Conservation (phyloP, 106 monocot species). For the Apostasia ramifera region DNA sequence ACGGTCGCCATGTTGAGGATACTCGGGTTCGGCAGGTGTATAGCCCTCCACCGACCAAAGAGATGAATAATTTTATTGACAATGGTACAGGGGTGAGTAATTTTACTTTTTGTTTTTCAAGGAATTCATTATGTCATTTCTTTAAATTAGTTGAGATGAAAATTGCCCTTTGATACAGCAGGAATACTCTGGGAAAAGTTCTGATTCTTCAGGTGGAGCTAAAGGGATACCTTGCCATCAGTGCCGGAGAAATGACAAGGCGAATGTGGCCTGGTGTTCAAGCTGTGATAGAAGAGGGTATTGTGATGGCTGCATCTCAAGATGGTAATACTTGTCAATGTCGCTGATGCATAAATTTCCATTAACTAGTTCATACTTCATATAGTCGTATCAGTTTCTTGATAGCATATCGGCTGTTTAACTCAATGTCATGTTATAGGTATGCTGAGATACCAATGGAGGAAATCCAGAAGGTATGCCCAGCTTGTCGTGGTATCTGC, state of each 20-base stretch:
- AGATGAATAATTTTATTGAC: slow-evolving; percentile 19
- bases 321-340: slow-evolving; percentile 41
- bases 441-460: slow-evolving; percentile 72
- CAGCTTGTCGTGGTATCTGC: slow-evolving; percentile 86
- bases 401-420: not conserved
- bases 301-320: slow-evolving; percentile 59
- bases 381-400: not conserved
- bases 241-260: slow-evolving; percentile 52
- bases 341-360: not conserved
- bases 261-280: slow-evolving; percentile 50
- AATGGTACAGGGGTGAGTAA: slow-evolving; percentile 33
- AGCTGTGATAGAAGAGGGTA: slow-evolving; percentile 77
- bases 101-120: not conserved
- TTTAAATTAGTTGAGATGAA: not conserved
- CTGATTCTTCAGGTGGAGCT: slow-evolving; percentile 36
- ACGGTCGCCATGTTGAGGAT: slow-evolving; percentile 20
- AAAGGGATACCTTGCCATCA: slow-evolving; percentile 77
- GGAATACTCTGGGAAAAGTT: slow-evolving; percentile 42
- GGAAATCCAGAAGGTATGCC: slow-evolving; percentile 70
- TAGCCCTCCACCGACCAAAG: slow-evolving; percentile 17
- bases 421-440: slow-evolving; percentile 21
- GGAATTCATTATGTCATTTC: not conserved
- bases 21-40: slow-evolving; percentile 2
- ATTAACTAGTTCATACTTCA: not conserved
- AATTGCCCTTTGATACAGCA: slow-evolving; percentile 10